Conservation (phyloP, 2,329 filamentous ascomycete species). For the Cladosporium colombiae region DNA sequence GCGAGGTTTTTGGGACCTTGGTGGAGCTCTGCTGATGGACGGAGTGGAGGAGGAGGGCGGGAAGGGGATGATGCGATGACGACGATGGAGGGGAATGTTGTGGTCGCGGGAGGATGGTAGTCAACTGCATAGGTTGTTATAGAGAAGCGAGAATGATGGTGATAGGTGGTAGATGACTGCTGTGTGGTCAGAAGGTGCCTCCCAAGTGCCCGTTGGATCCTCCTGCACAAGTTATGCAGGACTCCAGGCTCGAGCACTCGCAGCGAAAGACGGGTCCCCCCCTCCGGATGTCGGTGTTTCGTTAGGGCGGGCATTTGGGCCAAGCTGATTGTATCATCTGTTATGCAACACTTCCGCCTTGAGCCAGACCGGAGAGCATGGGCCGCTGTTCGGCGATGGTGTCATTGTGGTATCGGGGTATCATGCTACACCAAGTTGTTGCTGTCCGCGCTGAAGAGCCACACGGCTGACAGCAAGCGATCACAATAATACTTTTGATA, state of each 20-base stretch:
- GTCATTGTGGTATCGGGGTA: neutral
- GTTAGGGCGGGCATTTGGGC: slow-evolving; percentile 1
- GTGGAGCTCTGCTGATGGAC: neutral
- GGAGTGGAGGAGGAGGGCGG: neutral
- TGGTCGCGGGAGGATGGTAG: too few relatives aligned
- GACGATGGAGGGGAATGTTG: neutral
- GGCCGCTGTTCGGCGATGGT: slow-evolving; percentile 5
- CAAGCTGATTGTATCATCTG: neutral
- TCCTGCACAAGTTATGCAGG: neutral
- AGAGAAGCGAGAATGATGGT: too few relatives aligned
- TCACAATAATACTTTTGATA: neutral
- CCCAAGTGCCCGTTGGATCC: neutral
- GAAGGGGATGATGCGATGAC: neutral
- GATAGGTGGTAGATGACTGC: too few relatives aligned
- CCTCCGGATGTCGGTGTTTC: slow-evolving; percentile 6
- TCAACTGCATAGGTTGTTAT: neutral
- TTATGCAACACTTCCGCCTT: neutral
- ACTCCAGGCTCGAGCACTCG: neutral
- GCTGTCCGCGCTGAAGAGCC: neutral
- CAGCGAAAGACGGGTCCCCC: neutral
- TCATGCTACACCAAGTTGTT: neutral
- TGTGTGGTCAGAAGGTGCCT: too few relatives aligned
- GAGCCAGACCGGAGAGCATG: neutral
- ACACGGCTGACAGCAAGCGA: neutral
- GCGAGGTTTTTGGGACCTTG: neutral